Evolutionary conservation across 306 rosid genomes (phyloP).

Genomic region (Vigna radiata): DNA sequence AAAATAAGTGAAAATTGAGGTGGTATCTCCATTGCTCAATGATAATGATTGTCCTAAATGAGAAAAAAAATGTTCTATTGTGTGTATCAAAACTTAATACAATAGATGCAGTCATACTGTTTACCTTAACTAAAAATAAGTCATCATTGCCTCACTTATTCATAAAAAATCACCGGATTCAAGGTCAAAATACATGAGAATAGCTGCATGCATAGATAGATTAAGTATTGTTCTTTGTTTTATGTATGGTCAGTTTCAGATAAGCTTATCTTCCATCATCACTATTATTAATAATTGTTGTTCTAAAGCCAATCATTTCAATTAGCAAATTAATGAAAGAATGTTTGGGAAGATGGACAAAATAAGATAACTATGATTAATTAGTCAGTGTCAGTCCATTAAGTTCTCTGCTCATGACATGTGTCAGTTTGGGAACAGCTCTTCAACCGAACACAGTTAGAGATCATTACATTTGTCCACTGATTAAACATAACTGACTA

Average conservation of each 20-base stretch:
- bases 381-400: constrained; percentile 48
- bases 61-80: too few relatives aligned
- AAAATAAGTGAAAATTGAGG: too few relatives aligned
- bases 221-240: background rate
- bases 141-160: constrained; percentile 32
- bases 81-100: too few relatives aligned
- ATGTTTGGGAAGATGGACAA: constrained; percentile 48
- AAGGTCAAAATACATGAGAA: too few relatives aligned
- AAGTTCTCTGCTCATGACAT: constrained; percentile 47
- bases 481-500: constrained; percentile 34
- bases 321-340: constrained; percentile 48
- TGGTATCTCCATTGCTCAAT: too few relatives aligned
- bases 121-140: too few relatives aligned
- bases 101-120: too few relatives aligned
- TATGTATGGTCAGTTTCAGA: constrained; percentile 25
- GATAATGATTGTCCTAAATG: too few relatives aligned
- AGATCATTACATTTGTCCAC: constrained; percentile 35
- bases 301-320: constrained; percentile 51
- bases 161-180: constrained; percentile 23
- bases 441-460: constrained; percentile 38
- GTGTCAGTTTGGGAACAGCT: constrained; percentile 48
- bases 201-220: too few relatives aligned
- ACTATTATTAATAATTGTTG: constrained; percentile 19
- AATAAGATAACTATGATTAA: constrained; percentile 39
- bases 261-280: constrained; percentile 4